These are phyloP conservation scores for Cutaneotrichosporon cavernicola DNA, from an alignment of 1,284 basidiomycete genomes.

Conservation along the genomic window DNA sequence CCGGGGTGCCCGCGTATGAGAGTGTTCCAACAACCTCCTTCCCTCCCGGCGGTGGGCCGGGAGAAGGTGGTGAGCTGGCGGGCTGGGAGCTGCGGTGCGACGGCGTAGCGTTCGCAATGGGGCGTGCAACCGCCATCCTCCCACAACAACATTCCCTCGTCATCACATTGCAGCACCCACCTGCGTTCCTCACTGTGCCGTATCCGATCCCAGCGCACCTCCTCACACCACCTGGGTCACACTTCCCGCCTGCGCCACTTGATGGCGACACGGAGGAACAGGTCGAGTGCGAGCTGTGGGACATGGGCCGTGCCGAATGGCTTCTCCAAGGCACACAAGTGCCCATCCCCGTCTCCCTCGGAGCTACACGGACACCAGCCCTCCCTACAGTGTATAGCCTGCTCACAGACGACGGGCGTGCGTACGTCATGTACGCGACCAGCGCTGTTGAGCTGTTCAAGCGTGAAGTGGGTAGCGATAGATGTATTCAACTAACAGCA, in stretches of 20 bases:
- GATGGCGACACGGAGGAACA: constrained; percentile 46
- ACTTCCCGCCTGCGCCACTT: constrained; percentile 47
- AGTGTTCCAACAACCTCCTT: constrained; percentile 53
- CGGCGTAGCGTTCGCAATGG: constrained; percentile 45
- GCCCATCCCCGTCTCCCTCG: constrained; percentile 28
- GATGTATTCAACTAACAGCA: not conserved
- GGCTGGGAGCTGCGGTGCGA: constrained; percentile 72
- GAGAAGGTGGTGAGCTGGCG: constrained; percentile 77
- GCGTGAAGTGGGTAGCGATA: not conserved
- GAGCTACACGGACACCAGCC: constrained; percentile 31
- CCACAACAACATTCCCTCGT: constrained; percentile 39
- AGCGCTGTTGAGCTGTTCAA: constrained; percentile 24
- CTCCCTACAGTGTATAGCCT: constrained; percentile 46
- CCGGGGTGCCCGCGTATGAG: constrained; percentile 54
- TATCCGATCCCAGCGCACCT: constrained; percentile 41
- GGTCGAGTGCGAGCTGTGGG: constrained; percentile 48
- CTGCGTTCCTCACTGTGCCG: constrained; percentile 40
- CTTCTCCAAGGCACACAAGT: constrained; percentile 23
- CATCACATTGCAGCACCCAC: constrained; percentile 42
- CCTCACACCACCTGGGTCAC: constrained; percentile 31
- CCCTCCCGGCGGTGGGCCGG: constrained; percentile 69
- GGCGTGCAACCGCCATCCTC: constrained; percentile 32
- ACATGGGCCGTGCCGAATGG: constrained; percentile 39
- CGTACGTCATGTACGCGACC: constrained; percentile 46
- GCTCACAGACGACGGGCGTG: constrained; percentile 51